Base-by-base conservation (phyloP, 2,329 filamentous ascomycete genomes). In the Hypomyces perniciosus region DNA sequence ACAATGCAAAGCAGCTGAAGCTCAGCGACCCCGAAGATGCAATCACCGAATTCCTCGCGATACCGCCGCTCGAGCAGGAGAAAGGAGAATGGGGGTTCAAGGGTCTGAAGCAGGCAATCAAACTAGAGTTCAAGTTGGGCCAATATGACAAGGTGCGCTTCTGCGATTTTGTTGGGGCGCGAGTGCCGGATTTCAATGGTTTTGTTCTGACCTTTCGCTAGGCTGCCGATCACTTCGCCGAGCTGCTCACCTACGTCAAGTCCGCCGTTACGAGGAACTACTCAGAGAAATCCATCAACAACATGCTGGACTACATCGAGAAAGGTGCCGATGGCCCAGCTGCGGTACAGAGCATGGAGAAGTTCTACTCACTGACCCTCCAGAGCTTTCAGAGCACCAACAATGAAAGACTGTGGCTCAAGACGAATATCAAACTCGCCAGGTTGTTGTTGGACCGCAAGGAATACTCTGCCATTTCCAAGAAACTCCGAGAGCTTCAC, bases 31-130 rank as follows among this genome's bases (percentile, higher is more conserved):
- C 92, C 1, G 83, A 93, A 62, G 90, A 90, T 60, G 93, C 93
- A 2, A 87, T 99, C 50, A 83, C 85, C 34, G 92, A 97, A 67
- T 99, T 99, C 62, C 74, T 97, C n/a, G 87, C 83, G 31, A 86
- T 99, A 56, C 90, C 90, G 5, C 76, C 80, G 10, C 69, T 96
- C 42, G 92, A 99, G 69, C 72, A 84, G 48, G 90, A 96, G 67
- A 99, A 97, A 73, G 90, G 90, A 54, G 92, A 99, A 68, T 97
- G 92, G 93, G 93, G 93, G 0, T 99, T 99, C 78, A 99, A 97
- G 70, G 92, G 90, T 4, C 69, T 97, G 58, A 99, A 99, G 72
- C 93, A 99, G 69, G 93, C 93, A 2, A 96, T 97, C 68, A 99
- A 99, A 72, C 78, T 96, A 2, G 91, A 97, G 67, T 96, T 95